A percentile compares a stretch with the other conserved stretches of the same genome.
phyloP scores from a whole-genome alignment of 2,329 filamentous ascomycete species.

The Fusarium cyanostomum region DNA sequence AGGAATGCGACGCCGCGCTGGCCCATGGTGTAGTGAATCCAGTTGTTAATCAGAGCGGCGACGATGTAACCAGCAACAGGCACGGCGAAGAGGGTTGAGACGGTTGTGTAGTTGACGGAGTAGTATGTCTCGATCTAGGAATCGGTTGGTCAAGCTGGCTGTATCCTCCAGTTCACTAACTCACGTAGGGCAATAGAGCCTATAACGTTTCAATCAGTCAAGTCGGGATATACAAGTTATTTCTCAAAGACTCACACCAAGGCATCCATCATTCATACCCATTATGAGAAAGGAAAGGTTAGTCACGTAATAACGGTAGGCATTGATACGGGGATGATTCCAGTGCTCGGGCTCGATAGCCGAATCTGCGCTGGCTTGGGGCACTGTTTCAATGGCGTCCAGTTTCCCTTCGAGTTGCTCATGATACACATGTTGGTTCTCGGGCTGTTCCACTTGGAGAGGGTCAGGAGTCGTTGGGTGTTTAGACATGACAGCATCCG shows the following conservation, averaged over 20 bases:
- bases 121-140: conserved; percentile 61
- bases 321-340: conserved; percentile 69
- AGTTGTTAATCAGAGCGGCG: conserved; percentile 71
- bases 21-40: conserved; percentile 70
- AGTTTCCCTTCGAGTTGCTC: conserved; percentile 14
- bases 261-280: conserved; percentile 74
- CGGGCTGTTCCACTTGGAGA: neutral
- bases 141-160: neutral
- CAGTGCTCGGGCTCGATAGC: conserved; percentile 58
- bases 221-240: neutral
- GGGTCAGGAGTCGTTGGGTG: neutral
- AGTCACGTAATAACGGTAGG: conserved; percentile 66
- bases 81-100: conserved; percentile 73
- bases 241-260: conserved; percentile 60
- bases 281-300: conserved; percentile 71
- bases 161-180: conserved; percentile 25
- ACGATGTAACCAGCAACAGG: conserved; percentile 72
- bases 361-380: conserved; percentile 19
- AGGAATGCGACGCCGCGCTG: conserved; percentile 77
- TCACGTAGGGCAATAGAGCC: conserved; percentile 59
- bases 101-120: conserved; percentile 66
- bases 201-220: conserved; percentile 40
- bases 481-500: neutral
- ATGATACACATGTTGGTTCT: conserved; percentile 5
- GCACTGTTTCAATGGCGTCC: conserved; percentile 1